Evolutionary conservation across 2,329 filamentous ascomycete genomes (phyloP).

Genomic region (Exophiala bonariae): DNA sequence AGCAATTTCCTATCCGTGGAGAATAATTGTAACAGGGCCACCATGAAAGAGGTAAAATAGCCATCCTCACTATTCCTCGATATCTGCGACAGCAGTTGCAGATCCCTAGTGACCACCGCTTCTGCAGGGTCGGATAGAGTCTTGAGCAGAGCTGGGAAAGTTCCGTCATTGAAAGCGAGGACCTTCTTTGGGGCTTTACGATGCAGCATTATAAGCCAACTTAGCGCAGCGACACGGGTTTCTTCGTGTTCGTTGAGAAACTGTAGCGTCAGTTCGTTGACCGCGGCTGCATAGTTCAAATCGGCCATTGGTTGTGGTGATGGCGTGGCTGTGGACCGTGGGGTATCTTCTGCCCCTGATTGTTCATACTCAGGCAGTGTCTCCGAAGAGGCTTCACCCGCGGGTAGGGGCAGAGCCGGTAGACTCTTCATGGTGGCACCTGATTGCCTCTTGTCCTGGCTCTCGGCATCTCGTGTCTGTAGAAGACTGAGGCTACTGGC

Average conservation of each 20-base stretch:
- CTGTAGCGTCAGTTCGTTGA: constrained; percentile 86
- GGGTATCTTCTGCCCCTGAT: constrained; percentile 31
- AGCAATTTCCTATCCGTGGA: constrained; percentile 88
- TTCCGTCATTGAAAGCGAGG: constrained; percentile 93
- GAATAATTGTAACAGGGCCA: constrained; percentile 91
- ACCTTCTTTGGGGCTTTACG: constrained; percentile 91
- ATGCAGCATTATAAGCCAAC: constrained; percentile 97
- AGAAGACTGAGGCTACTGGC: constrained; percentile 43
- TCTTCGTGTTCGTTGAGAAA: constrained; percentile 97
- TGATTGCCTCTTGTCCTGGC: constrained; percentile 28
- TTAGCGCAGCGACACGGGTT: constrained; percentile 87
- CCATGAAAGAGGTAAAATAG: constrained; percentile 98
- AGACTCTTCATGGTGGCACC: constrained; percentile 39
- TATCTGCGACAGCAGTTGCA: constrained; percentile 92
- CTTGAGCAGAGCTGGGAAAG: constrained; percentile 92
- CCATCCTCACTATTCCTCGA: constrained; percentile 95
- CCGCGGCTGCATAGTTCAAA: constrained; percentile 93
- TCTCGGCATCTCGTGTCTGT: constrained; percentile 28
- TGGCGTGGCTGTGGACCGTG: constrained; percentile 46
- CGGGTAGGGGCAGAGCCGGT: constrained; percentile 5
- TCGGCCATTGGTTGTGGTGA: constrained; percentile 54
- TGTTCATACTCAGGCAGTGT: constrained; percentile 12
- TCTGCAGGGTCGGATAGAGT: constrained; percentile 94
- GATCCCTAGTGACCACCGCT: constrained; percentile 89
- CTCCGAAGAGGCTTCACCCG: constrained; percentile 12